Conservation (phyloP, 2,329 filamentous ascomycete species). For the Talaromyces sp. region DNA sequence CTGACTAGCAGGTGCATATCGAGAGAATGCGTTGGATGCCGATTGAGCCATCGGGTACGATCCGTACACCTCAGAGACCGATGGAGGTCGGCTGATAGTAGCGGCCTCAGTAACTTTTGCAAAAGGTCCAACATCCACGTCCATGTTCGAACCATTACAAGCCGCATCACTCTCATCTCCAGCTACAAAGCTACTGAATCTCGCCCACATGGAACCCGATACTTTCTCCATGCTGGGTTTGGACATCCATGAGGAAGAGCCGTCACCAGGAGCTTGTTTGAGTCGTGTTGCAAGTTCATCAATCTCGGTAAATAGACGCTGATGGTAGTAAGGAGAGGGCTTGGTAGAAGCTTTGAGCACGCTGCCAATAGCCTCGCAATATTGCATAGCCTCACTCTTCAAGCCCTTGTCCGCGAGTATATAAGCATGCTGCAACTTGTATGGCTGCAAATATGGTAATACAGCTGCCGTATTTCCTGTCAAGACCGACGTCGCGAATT, state of each 20-base stretch:
- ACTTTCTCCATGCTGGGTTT: conserved; percentile 96
- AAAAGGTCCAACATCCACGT: conserved; percentile 71
- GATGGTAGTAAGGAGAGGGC: conserved; percentile 81
- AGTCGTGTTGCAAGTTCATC: conserved; percentile 82
- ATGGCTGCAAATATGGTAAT: conserved; percentile 79
- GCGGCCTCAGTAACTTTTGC: conserved; percentile 73
- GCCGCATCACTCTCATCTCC: conserved; percentile 76
- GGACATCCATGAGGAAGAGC: conserved; percentile 81
- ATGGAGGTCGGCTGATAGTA: conserved; percentile 70
- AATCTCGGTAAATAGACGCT: conserved; percentile 67
- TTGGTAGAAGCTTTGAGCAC: conserved; percentile 78
- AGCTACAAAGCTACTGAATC: conserved; percentile 93
- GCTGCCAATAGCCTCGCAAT: conserved; percentile 78
- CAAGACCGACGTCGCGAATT: conserved; percentile 77
- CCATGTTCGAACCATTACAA: conserved; percentile 56
- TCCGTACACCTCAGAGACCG: conserved; percentile 72
- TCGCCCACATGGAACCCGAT: conserved; percentile 82
- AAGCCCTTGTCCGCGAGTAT: conserved; percentile 79
- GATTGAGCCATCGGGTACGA: conserved; percentile 45
- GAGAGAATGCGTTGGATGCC: conserved; percentile 36
- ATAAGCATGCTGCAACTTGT: conserved; percentile 86
- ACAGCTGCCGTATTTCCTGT: conserved; percentile 55
- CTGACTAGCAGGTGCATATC: conserved; percentile 44
- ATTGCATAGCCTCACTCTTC: conserved; percentile 78
- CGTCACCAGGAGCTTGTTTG: conserved; percentile 79